Conservation (phyloP, 306 rosid genomes). For the Quercus rubra region DNA sequence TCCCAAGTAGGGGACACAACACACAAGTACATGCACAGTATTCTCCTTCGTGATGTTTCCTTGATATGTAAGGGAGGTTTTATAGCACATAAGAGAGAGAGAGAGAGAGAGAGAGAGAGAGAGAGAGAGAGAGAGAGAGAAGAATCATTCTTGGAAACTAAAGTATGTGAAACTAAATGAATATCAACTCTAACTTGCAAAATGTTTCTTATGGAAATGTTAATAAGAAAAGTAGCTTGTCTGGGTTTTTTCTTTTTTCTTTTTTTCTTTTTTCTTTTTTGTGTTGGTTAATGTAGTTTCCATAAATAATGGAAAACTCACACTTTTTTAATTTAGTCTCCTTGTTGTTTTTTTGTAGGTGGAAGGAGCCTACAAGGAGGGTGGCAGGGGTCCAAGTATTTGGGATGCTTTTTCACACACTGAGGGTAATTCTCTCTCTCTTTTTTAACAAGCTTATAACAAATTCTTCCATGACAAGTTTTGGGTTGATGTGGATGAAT, state of each 20-base stretch:
- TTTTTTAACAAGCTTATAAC: neutral
- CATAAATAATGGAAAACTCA: neutral
- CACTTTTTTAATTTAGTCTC: conserved; percentile 7
- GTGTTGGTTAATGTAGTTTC: neutral
- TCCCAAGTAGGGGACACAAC: neutral
- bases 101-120: too few relatives aligned
- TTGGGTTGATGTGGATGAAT: neutral
- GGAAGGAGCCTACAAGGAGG: conserved; percentile 80
- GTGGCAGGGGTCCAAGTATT: conserved; percentile 80
- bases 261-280: neutral
- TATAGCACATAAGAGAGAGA: neutral
- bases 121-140: neutral
- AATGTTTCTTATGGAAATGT: neutral
- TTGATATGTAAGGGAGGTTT: neutral
- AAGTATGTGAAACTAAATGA: neutral
- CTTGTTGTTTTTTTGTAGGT: conserved; percentile 49
- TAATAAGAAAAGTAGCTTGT: neutral
- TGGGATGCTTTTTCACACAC: conserved; percentile 90
- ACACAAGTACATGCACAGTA: neutral
- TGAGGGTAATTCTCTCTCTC: conserved; percentile 36
- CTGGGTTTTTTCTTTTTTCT: too few relatives aligned
- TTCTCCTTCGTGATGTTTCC: neutral
- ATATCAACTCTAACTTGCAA: neutral
- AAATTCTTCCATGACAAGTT: neutral
- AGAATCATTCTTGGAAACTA: neutral